These are phyloP conservation scores for Cardamine resedifolia DNA, from an alignment of 345 rosid species.

Conservation along the genomic window DNA sequence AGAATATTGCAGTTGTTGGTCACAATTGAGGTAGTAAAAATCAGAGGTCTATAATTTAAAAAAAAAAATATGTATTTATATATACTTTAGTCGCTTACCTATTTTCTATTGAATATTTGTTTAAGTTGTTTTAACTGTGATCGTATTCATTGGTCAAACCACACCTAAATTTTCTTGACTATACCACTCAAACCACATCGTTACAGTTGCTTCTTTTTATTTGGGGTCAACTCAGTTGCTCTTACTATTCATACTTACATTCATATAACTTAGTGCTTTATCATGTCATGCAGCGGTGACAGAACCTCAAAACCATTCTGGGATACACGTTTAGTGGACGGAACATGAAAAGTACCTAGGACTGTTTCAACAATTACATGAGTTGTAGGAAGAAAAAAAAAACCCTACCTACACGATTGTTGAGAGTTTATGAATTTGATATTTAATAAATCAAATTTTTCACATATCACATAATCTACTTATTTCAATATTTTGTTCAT, in stretches of 20 bases:
- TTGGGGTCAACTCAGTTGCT: not conserved
- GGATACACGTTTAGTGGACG: not conserved
- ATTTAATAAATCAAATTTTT: not conserved
- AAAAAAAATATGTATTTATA: not conserved
- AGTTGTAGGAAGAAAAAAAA: not conserved
- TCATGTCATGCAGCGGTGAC: not conserved
- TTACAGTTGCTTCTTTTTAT: not conserved
- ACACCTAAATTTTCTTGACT: conserved; percentile 10
- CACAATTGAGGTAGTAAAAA: not conserved
- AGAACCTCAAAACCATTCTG: not conserved
- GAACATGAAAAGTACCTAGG: not conserved
- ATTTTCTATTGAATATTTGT: not conserved
- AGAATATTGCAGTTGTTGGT: not conserved
- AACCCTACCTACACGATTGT: not conserved
- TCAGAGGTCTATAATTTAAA: not conserved
- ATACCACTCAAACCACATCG: not conserved
- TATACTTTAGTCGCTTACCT: not conserved
- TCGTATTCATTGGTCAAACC: conserved; percentile 16
- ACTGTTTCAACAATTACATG: not conserved
- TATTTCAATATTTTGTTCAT: not conserved
- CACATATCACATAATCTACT: not conserved
- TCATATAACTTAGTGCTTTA: not conserved
- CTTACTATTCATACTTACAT: not conserved
- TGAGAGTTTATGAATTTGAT: not conserved
- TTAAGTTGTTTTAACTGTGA: not conserved